Evolutionary conservation across 371 early-diverging fungal genomes (phyloP).

Genomic region (Mucor sp.): DNA sequence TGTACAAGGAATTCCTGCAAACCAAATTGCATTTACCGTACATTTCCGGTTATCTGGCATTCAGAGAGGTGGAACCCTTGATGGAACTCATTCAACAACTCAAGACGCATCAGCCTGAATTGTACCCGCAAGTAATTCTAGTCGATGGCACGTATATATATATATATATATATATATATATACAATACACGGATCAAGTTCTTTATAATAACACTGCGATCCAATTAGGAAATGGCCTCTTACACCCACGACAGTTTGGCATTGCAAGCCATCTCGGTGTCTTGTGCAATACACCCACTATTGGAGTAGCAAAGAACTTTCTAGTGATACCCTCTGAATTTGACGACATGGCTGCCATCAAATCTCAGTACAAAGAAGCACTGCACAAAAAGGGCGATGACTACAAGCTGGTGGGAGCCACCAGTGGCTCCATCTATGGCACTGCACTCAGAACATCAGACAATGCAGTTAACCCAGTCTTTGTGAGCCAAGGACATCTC

Average conservation of each 20-base stretch:
- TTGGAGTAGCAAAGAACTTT: conserved; percentile 92
- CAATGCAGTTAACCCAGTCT: conserved; percentile 76
- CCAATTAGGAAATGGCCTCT: conserved; percentile 65
- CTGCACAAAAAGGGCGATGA: conserved; percentile 41
- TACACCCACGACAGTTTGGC: conserved; percentile 89
- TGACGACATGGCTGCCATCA: conserved; percentile 28
- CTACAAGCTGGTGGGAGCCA: conserved; percentile 39
- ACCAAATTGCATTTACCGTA: conserved; percentile 77
- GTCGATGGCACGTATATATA: conserved; percentile 75
- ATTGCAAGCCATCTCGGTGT: conserved; percentile 90
- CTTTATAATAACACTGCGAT: too few species aligned
- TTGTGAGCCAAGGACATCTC: conserved; percentile 84
- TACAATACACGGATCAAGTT: too few species aligned
- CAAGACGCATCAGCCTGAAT: conserved; percentile 45
- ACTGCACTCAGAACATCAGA: conserved; percentile 54
- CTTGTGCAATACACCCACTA: conserved; percentile 65
- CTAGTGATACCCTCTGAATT: conserved; percentile 61
- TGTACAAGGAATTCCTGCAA: conserved; percentile 51
- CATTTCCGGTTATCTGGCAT: conserved; percentile 87
- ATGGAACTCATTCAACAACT: conserved; percentile 55
- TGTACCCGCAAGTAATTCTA: conserved; percentile 75
- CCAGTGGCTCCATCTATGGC: conserved; percentile 60
- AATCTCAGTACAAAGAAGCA: conserved; percentile 22
- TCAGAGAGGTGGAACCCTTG: conserved; percentile 79
- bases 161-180: too few species aligned